Percentiles rank a stretch among this genome's conserved stretches.
These are phyloP conservation scores for Verruconis gallopava DNA, from an alignment of 2,329 filamentous ascomycete species.

Conservation along the genomic window DNA sequence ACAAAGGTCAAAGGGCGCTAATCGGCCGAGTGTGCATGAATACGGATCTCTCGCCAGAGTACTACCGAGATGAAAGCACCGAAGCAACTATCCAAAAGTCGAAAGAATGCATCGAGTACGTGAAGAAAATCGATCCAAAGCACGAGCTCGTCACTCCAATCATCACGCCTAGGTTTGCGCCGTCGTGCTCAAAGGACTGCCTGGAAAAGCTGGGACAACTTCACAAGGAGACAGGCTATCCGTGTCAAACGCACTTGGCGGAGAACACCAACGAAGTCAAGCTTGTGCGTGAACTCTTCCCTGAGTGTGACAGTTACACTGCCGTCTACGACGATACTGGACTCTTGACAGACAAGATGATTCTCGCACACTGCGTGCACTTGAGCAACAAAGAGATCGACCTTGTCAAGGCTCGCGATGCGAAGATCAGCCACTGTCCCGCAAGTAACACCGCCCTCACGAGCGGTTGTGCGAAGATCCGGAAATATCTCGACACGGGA, in stretches of 20 bases:
- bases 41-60: conserved; percentile 50
- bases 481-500: conserved; percentile 59
- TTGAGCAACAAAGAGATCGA: conserved; percentile 52
- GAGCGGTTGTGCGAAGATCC: conserved; percentile 63
- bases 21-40: conserved; percentile 97
- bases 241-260: conserved; percentile 79
- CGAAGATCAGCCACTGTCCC: conserved; percentile 74
- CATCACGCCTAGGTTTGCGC: conserved; percentile 57
- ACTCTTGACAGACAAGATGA: conserved; percentile 58
- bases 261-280: conserved; percentile 66
- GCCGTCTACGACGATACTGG: conserved; percentile 64
- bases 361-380: conserved; percentile 79
- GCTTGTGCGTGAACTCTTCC: conserved; percentile 60
- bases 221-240: conserved; percentile 48
- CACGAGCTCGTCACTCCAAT: conserved; percentile 60
- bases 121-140: conserved; percentile 50
- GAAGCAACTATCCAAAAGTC: conserved; percentile 44
- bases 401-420: conserved; percentile 46
- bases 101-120: conserved; percentile 39
- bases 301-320: conserved; percentile 50
- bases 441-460: conserved; percentile 74
- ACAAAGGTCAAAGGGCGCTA: conserved; percentile 73
- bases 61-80: conserved; percentile 64
- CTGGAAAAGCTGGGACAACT: conserved; percentile 53
- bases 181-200: conserved; percentile 39